Evolutionary conservation across 1,284 basidiomycete genomes (phyloP).

Genomic region (Thelephora terrestris): DNA sequence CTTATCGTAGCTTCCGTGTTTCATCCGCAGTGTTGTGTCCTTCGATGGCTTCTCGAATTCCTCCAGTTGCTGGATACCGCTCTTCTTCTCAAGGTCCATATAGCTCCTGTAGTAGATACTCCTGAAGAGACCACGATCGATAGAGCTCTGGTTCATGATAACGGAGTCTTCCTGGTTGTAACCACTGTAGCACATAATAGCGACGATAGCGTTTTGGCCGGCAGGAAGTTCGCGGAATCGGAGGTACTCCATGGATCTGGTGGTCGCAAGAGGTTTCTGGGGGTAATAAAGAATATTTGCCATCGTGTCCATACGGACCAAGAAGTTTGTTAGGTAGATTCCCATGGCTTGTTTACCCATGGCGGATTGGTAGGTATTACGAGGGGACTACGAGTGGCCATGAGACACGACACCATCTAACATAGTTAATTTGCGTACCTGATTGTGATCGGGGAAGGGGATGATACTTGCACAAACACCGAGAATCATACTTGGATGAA

Average conservation of each 20-base stretch:
- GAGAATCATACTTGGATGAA: constrained; percentile 98
- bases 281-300: constrained; percentile 97
- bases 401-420: constrained; percentile 8
- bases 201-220: constrained; percentile 97
- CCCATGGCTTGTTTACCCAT: constrained; percentile 99
- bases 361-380: constrained; percentile 98
- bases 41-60: constrained; percentile 96
- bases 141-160: constrained; percentile 99
- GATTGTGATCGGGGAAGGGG: constrained; percentile 99
- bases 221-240: constrained; percentile 97
- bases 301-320: constrained; percentile 98
- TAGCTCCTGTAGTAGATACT: constrained; percentile 99
- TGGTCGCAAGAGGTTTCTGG: constrained; percentile 97
- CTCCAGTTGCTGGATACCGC: constrained; percentile 85
- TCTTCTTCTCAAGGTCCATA: constrained; percentile 97
- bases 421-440: constrained; percentile 40
- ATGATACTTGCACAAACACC: constrained; percentile 98
- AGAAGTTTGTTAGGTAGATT: constrained; percentile 94
- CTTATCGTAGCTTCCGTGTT: constrained; percentile 98
- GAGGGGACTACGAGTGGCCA: constrained; percentile 65
- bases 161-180: constrained; percentile 99
- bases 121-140: constrained; percentile 96
- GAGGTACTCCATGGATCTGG: constrained; percentile 97
- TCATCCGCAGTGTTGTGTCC: constrained; percentile 92
- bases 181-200: constrained; percentile 97